Conservation (phyloP, 2,329 filamentous ascomycete genomes). For the Hymenoscyphus linearis region DNA sequence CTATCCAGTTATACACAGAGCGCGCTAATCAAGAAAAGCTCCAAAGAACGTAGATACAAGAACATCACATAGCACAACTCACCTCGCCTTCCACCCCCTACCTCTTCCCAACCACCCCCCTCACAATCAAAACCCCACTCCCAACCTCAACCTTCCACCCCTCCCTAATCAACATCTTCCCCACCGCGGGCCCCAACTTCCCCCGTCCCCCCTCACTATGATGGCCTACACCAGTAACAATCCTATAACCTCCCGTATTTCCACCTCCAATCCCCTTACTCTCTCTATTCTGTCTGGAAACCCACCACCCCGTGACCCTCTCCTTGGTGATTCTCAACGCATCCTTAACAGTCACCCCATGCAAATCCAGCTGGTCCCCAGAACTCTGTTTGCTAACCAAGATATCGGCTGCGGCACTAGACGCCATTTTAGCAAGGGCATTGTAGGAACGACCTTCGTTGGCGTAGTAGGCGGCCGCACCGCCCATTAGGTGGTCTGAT, state of each 20-base stretch:
- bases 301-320: slow-evolving; percentile 71
- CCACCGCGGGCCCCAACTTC: slow-evolving; percentile 74
- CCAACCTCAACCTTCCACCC: slow-evolving; percentile 78
- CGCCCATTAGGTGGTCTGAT: slow-evolving; percentile 68
- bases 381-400: slow-evolving; percentile 65
- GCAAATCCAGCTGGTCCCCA: slow-evolving; percentile 62
- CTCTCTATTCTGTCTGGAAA: slow-evolving; percentile 54
- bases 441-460: slow-evolving; percentile 63
- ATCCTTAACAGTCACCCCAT: slow-evolving; percentile 76
- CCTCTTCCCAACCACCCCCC: slow-evolving; percentile 44
- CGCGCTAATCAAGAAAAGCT: too few species aligned
- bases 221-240: slow-evolving; percentile 75
- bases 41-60: too few species aligned
- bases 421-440: slow-evolving; percentile 50
- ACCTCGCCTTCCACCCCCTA: too few species aligned
- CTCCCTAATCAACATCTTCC: slow-evolving; percentile 64
- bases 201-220: slow-evolving; percentile 75
- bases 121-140: slow-evolving; percentile 66
- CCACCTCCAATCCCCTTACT: slow-evolving; percentile 29
- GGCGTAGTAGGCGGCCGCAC: slow-evolving; percentile 71
- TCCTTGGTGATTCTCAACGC: slow-evolving; percentile 72
- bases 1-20: too few species aligned
- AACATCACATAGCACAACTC: too few species aligned
- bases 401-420: slow-evolving; percentile 62
- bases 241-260: slow-evolving; percentile 57